A percentile compares a stretch with the other conserved stretches of the same genome.
Conservation (phyloP, 1,284 basidiomycete species). For the Pseudozyma pruni region DNA sequence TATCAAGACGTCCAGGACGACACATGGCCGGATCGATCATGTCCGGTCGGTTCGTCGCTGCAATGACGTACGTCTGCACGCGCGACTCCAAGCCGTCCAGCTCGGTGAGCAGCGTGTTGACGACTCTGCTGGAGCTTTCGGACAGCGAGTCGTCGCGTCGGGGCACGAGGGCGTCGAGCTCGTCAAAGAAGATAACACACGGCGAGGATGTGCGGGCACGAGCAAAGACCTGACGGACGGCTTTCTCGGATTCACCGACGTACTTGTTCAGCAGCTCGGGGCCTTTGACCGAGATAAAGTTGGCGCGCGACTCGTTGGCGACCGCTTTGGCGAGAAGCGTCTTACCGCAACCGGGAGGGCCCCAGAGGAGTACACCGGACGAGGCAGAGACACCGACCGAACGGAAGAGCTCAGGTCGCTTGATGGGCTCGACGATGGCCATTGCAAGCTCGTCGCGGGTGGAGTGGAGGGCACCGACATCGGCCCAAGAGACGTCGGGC, state of each 20-base stretch:
- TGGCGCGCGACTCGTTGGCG: conserved; percentile 90
- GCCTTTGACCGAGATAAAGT: conserved; percentile 97
- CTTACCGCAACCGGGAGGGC: conserved; percentile 96
- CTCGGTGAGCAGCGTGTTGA: conserved; percentile 95
- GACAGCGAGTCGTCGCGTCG: conserved; percentile 88
- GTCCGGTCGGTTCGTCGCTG: conserved; percentile 96
- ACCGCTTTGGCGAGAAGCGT: conserved; percentile 95
- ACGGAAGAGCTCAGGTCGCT: conserved; percentile 85
- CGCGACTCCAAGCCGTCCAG: conserved; percentile 91
- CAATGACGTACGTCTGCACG: conserved; percentile 90
- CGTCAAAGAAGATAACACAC: conserved; percentile 94
- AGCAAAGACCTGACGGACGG: conserved; percentile 91
- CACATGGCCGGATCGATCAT: conserved; percentile 99
- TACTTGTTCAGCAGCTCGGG: conserved; percentile 97
- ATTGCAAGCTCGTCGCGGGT: conserved; percentile 93
- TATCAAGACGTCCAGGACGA: conserved; percentile 93
- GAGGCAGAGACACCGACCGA: conserved; percentile 82
- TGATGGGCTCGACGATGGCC: conserved; percentile 95
- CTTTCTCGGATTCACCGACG: conserved; percentile 95
- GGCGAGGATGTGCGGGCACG: conserved; percentile 86
- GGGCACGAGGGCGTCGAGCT: conserved; percentile 94
- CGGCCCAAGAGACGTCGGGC: conserved; percentile 92
- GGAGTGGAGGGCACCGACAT: conserved; percentile 88
- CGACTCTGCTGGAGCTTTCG: conserved; percentile 94
- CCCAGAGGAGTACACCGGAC: conserved; percentile 91